Evolutionary conservation across 2,329 filamentous ascomycete genomes (phyloP).

Genomic region (Sarocladiaceae sp.): DNA sequence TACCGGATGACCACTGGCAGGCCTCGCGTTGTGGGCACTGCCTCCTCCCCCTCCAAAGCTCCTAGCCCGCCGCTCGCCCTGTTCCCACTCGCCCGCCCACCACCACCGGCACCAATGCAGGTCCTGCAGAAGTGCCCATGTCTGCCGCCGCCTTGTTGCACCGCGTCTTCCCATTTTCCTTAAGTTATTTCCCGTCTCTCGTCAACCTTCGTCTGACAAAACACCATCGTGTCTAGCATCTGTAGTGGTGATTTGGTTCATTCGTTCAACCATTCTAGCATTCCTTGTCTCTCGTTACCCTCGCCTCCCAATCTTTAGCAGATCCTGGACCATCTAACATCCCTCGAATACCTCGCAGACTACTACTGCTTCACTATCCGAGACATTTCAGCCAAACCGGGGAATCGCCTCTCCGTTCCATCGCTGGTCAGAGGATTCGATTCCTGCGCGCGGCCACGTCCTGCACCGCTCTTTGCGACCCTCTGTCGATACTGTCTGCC

Average conservation of each 20-base stretch:
- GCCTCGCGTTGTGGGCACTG: too few species aligned
- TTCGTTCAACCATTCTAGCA: background rate
- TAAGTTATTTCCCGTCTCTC: too few species aligned
- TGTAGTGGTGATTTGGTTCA: too few species aligned
- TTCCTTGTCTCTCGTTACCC: background rate
- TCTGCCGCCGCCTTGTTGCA: background rate
- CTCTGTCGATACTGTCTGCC: background rate
- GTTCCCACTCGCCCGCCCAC: too few species aligned
- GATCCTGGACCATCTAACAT: background rate
- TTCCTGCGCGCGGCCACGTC: background rate
- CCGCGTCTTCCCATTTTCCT: background rate
- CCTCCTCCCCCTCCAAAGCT: background rate
- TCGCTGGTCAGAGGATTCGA: background rate
- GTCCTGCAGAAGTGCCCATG: too few species aligned
- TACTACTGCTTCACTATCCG: background rate
- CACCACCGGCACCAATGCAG: too few species aligned
- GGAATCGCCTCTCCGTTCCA: conserved; percentile 1
- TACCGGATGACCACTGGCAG: background rate
- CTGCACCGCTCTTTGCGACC: background rate
- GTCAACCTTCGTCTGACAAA: background rate
- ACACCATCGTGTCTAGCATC: background rate
- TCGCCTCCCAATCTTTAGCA: too few species aligned
- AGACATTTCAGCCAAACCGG: background rate
- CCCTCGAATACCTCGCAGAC: too few species aligned
- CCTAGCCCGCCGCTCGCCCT: background rate